Conservation (phyloP, 495 filamentous ascomycete species). For the Diplogelasinospora grovesii region DNA sequence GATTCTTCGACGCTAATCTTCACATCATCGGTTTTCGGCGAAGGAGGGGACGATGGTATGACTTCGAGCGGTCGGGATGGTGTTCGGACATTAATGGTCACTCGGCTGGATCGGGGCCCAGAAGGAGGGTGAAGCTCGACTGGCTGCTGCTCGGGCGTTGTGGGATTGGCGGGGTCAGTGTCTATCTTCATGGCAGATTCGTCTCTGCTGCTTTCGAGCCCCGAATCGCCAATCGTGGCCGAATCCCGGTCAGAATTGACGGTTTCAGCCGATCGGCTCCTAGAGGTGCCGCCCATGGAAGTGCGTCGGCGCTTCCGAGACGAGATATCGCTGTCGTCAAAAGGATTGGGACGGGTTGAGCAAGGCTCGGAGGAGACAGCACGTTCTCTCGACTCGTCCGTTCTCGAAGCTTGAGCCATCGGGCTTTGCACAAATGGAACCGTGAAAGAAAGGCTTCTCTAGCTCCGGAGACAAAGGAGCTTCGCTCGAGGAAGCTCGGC, state of each 20-base stretch:
- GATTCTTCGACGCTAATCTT: constrained; percentile 36
- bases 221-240: constrained; percentile 15
- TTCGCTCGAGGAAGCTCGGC: constrained; percentile 29
- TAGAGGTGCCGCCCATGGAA: constrained; percentile 32
- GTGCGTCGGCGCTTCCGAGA: constrained; percentile 48
- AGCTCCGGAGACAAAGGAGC: constrained; percentile 24
- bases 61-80: constrained; percentile 29
- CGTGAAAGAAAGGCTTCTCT: constrained; percentile 17
- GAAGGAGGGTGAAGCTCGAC: constrained; percentile 21
- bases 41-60: constrained; percentile 40
- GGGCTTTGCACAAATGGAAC: constrained; percentile 26
- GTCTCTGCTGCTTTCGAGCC: constrained; percentile 2
- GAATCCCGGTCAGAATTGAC: constrained; percentile 21
- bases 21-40: constrained; percentile 29
- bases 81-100: constrained; percentile 49
- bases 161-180: constrained; percentile 30
- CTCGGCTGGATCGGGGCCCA: constrained; percentile 39
- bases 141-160: constrained; percentile 29
- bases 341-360: constrained; percentile 51
- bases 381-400: constrained; percentile 48
- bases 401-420: constrained; percentile 48
- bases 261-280: constrained; percentile 37
- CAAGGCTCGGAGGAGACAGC: constrained; percentile 53
- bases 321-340: constrained; percentile 45
- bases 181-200: constrained; percentile 37